Conservation (phyloP, 768 basidiomycete genomes). For the Termitomyces sp. region DNA sequence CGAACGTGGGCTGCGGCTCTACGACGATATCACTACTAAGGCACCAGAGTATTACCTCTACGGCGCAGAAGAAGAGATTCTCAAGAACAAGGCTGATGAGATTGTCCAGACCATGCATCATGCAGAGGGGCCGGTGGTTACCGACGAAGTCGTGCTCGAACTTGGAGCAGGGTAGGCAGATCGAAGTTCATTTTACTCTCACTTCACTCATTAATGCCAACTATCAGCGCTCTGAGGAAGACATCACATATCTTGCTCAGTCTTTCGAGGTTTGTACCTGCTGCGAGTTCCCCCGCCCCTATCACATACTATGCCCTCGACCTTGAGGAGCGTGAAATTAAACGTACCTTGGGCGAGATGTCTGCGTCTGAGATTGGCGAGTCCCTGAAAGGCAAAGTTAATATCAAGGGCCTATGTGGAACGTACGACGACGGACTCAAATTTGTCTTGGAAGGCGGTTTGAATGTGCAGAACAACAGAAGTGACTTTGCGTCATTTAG, state of each 20-base stretch:
- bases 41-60: conserved; percentile 89
- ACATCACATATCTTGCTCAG: conserved; percentile 80
- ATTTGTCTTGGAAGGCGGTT: conserved; percentile 66
- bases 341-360: conserved; percentile 72
- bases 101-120: conserved; percentile 74
- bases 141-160: conserved; percentile 71
- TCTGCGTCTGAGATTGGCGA: conserved; percentile 57
- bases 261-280: conserved; percentile 51
- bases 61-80: conserved; percentile 80
- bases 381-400: conserved; percentile 65
- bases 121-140: conserved; percentile 24
- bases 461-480: conserved; percentile 25
- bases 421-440: conserved; percentile 89
- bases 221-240: conserved; percentile 74
- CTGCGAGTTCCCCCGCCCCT: conserved; percentile 33
- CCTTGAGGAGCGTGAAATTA: conserved; percentile 82
- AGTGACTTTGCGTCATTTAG: conserved; percentile 5
- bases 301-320: conserved; percentile 92
- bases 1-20: conserved; percentile 78
- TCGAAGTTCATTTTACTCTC: not conserved
- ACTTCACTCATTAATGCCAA: not conserved
- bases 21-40: conserved; percentile 80
- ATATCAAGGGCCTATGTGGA: conserved; percentile 82
- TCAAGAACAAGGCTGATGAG: conserved; percentile 66
- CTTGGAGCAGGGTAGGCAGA: conserved; percentile 87